Evolutionary conservation across 2,329 filamentous ascomycete genomes (phyloP), one percentile per base, ranked within the genome.

Genomic region (Aspergillus sp.): DNA sequence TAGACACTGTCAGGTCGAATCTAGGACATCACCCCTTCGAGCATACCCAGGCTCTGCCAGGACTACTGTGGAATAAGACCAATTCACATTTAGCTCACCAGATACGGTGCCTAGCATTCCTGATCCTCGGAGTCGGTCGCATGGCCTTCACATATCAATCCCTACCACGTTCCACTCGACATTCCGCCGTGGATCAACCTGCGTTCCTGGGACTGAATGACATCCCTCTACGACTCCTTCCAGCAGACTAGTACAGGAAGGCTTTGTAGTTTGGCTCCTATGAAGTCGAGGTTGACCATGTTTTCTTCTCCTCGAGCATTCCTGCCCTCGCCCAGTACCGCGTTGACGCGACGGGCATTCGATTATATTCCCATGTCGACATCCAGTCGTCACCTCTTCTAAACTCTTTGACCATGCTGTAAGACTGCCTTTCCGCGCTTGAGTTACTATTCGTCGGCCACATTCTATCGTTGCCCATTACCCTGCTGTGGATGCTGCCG

Each of bases 271-370:
- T 45, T 16, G 30, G n/a, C 24, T 50, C 32, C 10, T 10, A 11
- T 20, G 30, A 38, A 42, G n/a, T 17, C 6, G 14, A 16, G 45
- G 40, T 46, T 32, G 24, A 30, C 48, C 48, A 45, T 43, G 32
- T 47, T 50, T 47, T n/a, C 24, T 49, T 32, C 38, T 53, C 48
- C 47, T 56, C n/a, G 19, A 19, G 41, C 60, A 61, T 61, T 61
- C 60, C 59, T 52, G 50, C 49, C 54, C 56, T 49, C 47, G 50
- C 16, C 49, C 45, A 22, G 20, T 26, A 32, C 48, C 58, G 54
- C 58, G 58, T 61, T 54, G 56, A 60, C 60, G 60, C 60, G 60
- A 53, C 53, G n/a, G 32, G 33, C 40, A 14, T 17, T 48, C 42
- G 19, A 46, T 48, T 36, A 51, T 41, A 45, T 52, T 53, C 26